phyloP scores from a whole-genome alignment of 2,329 filamentous ascomycete genomes.

The Ophiostoma perfectum region DNA sequence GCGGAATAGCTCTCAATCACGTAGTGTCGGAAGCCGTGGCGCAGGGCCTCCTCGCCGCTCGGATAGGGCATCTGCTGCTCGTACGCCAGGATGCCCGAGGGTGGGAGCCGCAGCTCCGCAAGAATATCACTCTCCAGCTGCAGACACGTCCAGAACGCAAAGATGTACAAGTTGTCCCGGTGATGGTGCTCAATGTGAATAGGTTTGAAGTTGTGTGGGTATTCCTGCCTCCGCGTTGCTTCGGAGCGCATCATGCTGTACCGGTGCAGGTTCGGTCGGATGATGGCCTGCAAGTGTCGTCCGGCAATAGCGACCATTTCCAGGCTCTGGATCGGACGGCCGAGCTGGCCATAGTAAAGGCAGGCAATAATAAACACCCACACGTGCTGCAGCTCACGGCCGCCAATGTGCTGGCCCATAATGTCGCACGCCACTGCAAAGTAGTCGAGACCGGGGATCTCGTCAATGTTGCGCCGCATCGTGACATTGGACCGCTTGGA shows the following conservation, averaged over 20 bases:
- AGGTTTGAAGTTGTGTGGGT: constrained; percentile 28
- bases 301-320: constrained; percentile 54
- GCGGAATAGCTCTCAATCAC: constrained; percentile 57
- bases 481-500: constrained; percentile 7
- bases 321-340: constrained; percentile 79
- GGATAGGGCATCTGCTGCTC: constrained; percentile 64
- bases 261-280: constrained; percentile 58
- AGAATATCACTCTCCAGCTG: constrained; percentile 75
- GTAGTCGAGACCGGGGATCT: constrained; percentile 84
- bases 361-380: constrained; percentile 81
- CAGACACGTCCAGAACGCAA: constrained; percentile 89
- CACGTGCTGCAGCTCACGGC: constrained; percentile 74
- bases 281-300: constrained; percentile 61
- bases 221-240: neutral
- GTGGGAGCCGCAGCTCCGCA: constrained; percentile 68
- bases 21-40: constrained; percentile 41
- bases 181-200: constrained; percentile 35
- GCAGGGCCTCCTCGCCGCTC: constrained; percentile 44
- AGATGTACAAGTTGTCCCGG: constrained; percentile 59
- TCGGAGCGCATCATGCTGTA: constrained; percentile 28
- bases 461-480: constrained; percentile 62
- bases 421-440: constrained; percentile 84
- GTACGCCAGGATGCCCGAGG: constrained; percentile 56
- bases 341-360: constrained; percentile 83
- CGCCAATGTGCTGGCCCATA: constrained; percentile 71